Evolutionary conservation across 306 rosid genomes (phyloP), one percentile per base, ranked within the genome.

Genomic region (Alnus rubra): DNA sequence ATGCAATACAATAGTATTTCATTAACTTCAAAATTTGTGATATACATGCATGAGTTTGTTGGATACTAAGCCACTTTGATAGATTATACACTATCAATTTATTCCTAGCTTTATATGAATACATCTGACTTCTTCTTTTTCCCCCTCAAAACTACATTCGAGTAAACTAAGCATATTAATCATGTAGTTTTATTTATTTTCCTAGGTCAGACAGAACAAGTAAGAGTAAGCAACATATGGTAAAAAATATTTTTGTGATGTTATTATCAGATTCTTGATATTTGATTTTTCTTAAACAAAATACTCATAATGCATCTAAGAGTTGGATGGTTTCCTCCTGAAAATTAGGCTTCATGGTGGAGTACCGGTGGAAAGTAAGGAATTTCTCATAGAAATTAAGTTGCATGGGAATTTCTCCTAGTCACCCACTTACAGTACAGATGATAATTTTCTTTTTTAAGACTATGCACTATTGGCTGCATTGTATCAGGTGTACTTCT

Each of bases 151-250:
- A 62, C 69, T 62, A 62, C 44, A 13, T 31, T 59, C 12, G 45
- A 62, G 45, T 62, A 62, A 62, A 62, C 39, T 31, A 62, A 62
- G 69, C 69, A 28, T 59, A 33, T 59, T 59, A 31, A 31, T 62
- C 14, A 19, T 8, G 31, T 7, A 56, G 63, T 19, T 33, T 33
- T 33, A 1, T 33, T 33, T 33, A 1, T 56, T 56, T 2, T 56
- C 33, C 28, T 23, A 56, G n/a, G 63, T 19, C 8, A 19, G 31
- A 19, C 63, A 56, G 63, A 56, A 6, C 31, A 19, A 56, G 8
- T 56, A 56, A 56, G 28, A 56, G 23, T 9, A 56, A 28, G 63
- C 63, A 19, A 56, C 63, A 56, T 56, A 56, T 56, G 31, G 3
- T 56, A 56, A 56, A 33, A 33, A 33, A 33, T 1, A 19, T 56